phyloP scores from a whole-genome alignment of 257 asterid genomes.

The Penstemon davidsonii region DNA sequence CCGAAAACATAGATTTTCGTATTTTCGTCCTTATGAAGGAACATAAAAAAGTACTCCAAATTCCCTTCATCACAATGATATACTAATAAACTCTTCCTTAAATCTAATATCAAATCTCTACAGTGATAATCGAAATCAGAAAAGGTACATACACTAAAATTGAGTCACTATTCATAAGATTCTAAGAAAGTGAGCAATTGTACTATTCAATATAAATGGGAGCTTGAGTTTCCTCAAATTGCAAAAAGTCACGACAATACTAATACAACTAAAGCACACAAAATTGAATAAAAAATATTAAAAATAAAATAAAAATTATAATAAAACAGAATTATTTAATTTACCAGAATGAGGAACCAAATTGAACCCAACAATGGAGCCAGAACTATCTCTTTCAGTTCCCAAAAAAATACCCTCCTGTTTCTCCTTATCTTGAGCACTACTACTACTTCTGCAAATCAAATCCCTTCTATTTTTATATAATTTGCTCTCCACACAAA shows the following conservation, averaged over 20 bases:
- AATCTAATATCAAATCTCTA: neutral
- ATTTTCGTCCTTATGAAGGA: neutral
- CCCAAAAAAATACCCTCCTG: conserved; percentile 50
- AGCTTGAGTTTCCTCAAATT: neutral
- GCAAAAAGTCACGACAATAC: neutral
- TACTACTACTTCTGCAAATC: conserved; percentile 24
- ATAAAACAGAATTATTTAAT: neutral
- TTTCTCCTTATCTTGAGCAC: conserved; percentile 32
- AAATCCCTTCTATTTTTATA: conserved; percentile 29
- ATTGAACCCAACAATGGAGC: conserved; percentile 64
- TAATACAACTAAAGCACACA: neutral
- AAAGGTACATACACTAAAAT: neutral
- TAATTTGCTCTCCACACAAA: conserved; percentile 36
- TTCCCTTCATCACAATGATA: neutral
- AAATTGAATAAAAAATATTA: neutral
- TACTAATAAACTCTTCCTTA: neutral
- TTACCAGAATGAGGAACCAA: conserved; percentile 56
- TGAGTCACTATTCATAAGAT: neutral
- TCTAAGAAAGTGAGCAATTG: too few species aligned
- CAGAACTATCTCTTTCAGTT: conserved; percentile 53
- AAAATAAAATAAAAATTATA: neutral
- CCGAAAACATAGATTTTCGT: neutral
- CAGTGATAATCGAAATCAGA: neutral
- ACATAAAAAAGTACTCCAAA: neutral
- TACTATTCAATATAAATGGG: neutral